phyloP scores from a whole-genome alignment of 495 filamentous ascomycete species.

The Pseudomonodictys pantanalensis region DNA sequence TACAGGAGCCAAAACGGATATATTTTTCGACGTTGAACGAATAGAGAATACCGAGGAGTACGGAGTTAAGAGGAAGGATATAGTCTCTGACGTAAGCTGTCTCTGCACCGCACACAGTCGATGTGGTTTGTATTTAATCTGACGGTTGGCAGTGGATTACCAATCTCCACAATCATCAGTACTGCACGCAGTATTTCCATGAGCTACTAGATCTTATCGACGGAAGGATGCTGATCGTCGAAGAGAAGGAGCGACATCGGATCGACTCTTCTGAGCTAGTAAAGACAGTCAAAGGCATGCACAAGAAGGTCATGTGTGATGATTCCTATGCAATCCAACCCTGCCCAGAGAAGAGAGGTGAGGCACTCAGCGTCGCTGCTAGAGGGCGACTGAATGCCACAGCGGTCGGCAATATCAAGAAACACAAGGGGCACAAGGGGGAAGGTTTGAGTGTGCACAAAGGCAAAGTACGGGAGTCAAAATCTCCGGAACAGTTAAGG shows the following conservation, averaged over 20 bases:
- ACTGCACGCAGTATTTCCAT: slow-evolving; percentile 1
- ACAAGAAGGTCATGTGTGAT: not conserved
- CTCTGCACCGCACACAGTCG: too few species aligned
- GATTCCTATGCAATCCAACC: not conserved
- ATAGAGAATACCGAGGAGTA: not conserved
- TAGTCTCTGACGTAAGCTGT: not conserved
- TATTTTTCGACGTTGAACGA: not conserved
- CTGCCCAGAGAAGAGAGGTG: not conserved
- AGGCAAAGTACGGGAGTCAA: not conserved
- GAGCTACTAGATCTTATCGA: slow-evolving; percentile 5
- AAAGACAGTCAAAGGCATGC: not conserved
- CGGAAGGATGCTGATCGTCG: not conserved
- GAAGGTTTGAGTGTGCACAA: not conserved
- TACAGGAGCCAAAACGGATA: not conserved
- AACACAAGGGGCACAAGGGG: not conserved
- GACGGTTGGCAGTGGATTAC: not conserved
- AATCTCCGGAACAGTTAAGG: not conserved
- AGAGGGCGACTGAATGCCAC: not conserved
- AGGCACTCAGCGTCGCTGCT: not conserved
- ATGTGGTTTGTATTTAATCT: not conserved
- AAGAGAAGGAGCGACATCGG: not conserved
- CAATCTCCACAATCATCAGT: not conserved
- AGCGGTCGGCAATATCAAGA: not conserved
- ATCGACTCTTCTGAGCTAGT: not conserved
- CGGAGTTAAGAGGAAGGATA: not conserved